A percentile compares a stretch with the other conserved stretches of the same genome.
Evolutionary conservation across 2,329 filamentous ascomycete genomes (phyloP).

Genomic region (Phoma herbarum): DNA sequence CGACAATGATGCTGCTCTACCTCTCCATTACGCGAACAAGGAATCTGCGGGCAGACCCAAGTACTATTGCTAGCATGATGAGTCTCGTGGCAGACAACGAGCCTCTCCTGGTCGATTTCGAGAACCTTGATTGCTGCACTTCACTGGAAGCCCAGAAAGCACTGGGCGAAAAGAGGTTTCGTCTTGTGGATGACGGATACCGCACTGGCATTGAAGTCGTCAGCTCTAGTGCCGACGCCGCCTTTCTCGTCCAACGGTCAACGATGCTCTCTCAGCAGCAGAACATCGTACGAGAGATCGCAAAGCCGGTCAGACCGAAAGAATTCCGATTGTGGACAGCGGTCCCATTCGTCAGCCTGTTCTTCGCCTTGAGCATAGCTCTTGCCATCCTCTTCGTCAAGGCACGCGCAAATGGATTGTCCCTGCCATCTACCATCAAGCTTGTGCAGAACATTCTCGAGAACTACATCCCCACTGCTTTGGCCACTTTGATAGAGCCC

Average conservation of each 20-base stretch:
- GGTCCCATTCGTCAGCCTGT: slow-evolving; percentile 28
- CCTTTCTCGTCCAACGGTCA: too few relatives aligned
- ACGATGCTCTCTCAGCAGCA: too few relatives aligned
- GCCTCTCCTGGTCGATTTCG: slow-evolving; percentile 33
- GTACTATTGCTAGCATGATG: slow-evolving; percentile 51
- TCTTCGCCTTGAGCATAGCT: slow-evolving; percentile 22
- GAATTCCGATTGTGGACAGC: slow-evolving; percentile 34
- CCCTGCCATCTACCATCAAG: slow-evolving; percentile 46
- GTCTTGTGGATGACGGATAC: slow-evolving; percentile 23
- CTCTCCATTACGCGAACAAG: slow-evolving; percentile 29
- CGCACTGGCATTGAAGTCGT: too few relatives aligned
- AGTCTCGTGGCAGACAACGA: slow-evolving; percentile 38
- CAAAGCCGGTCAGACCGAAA: slow-evolving; percentile 32
- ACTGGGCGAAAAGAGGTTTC: slow-evolving; percentile 25
- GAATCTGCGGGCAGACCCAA: slow-evolving; percentile 46
- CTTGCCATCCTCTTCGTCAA: slow-evolving; percentile 32
- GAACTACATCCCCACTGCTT: slow-evolving; percentile 63
- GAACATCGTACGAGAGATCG: too few relatives aligned
- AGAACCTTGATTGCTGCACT: slow-evolving; percentile 34
- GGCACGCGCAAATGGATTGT: slow-evolving; percentile 28
- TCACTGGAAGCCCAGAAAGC: slow-evolving; percentile 23
- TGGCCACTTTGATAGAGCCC: slow-evolving; percentile 66
- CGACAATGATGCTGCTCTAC: slow-evolving; percentile 34
- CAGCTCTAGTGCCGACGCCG: too few relatives aligned
- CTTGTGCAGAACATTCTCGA: slow-evolving; percentile 54